Evolutionary conservation across 2,329 filamentous ascomycete genomes (phyloP).

Genomic region (Fusarium phyllophilum): DNA sequence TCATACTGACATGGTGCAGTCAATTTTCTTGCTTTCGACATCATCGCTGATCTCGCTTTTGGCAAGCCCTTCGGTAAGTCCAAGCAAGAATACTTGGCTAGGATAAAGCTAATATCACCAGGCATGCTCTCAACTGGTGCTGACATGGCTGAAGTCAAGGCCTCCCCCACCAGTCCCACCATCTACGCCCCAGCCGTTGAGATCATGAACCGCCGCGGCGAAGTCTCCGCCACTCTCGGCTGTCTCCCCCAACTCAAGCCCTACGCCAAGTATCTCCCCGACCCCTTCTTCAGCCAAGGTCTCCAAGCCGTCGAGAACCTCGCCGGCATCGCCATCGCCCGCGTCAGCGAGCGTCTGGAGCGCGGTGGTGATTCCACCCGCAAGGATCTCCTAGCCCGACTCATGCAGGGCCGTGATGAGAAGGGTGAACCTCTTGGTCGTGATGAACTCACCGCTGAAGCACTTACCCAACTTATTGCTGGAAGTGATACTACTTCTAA

Average conservation of each 20-base stretch:
- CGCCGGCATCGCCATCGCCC: conserved; percentile 86
- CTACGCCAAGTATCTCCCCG: conserved; percentile 82
- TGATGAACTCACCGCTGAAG: conserved; percentile 87
- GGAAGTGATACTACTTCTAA: conserved; percentile 82
- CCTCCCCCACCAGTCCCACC: conserved; percentile 67
- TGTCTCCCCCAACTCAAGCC: conserved; percentile 79
- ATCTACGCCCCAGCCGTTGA: conserved; percentile 85
- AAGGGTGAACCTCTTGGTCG: conserved; percentile 79
- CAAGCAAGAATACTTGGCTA: fast-evolving
- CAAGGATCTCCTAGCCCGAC: conserved; percentile 80
- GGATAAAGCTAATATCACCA: neutral
- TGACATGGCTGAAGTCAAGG: conserved; percentile 79
- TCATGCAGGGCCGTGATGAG: conserved; percentile 89
- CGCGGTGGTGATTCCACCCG: conserved; percentile 70
- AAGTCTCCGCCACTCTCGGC: conserved; percentile 84
- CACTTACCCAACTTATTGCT: conserved; percentile 86
- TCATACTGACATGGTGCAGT: conserved; percentile 25
- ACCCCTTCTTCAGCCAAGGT: conserved; percentile 83
- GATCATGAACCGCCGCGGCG: conserved; percentile 87
- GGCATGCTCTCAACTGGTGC: conserved; percentile 78
- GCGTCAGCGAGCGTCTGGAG: conserved; percentile 79
- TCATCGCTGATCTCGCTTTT: conserved; percentile 61
- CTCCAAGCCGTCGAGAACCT: conserved; percentile 80
- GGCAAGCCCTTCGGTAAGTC: conserved; percentile 57
- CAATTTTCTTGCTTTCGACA: conserved; percentile 64